These are phyloP conservation scores for Ceratonia siliqua DNA, from an alignment of 306 rosid species.

Conservation along the genomic window DNA sequence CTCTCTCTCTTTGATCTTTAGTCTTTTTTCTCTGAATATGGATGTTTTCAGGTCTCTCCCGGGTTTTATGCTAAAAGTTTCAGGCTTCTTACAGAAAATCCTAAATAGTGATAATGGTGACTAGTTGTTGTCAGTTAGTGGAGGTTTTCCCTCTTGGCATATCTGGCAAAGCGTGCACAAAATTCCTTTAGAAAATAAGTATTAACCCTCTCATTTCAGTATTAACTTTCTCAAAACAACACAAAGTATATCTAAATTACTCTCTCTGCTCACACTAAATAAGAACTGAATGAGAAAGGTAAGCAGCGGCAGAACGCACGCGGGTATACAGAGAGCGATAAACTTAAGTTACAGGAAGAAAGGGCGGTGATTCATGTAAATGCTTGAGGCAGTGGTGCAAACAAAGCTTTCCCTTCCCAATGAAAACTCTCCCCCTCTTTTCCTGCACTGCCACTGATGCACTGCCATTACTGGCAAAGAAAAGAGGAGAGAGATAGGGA, in stretches of 20 bases:
- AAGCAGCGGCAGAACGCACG: slow-evolving; percentile 18
- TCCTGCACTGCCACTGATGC: slow-evolving; percentile 72
- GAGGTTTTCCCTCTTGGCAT: slow-evolving; percentile 33
- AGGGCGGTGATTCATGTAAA: slow-evolving; percentile 1
- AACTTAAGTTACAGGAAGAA: slow-evolving; percentile 27
- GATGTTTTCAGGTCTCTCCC: slow-evolving; percentile 55
- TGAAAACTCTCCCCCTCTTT: slow-evolving; percentile 78
- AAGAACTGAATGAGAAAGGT: neutral
- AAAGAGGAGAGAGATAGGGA: slow-evolving; percentile 28
- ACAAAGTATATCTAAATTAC: neutral
- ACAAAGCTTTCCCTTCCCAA: slow-evolving; percentile 89
- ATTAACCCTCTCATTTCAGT: slow-evolving; percentile 23
- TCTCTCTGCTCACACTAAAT: neutral
- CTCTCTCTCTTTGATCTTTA: neutral
- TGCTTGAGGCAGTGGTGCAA: slow-evolving; percentile 33
- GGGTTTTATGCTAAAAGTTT: slow-evolving; percentile 78
- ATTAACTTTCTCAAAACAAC: slow-evolving; percentile 30
- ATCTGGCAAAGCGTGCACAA: slow-evolving; percentile 49
- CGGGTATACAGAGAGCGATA: slow-evolving; percentile 28
- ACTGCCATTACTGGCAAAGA: slow-evolving; percentile 72
- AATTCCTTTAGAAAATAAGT: slow-evolving; percentile 45
- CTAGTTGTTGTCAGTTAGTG: slow-evolving; percentile 33
- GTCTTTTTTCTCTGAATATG: slow-evolving; percentile 1
- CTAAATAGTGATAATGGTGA: slow-evolving; percentile 48
- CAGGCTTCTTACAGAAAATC: slow-evolving; percentile 73